phyloP scores from a whole-genome alignment of 345 rosid genomes.

The Citrus maxima region DNA sequence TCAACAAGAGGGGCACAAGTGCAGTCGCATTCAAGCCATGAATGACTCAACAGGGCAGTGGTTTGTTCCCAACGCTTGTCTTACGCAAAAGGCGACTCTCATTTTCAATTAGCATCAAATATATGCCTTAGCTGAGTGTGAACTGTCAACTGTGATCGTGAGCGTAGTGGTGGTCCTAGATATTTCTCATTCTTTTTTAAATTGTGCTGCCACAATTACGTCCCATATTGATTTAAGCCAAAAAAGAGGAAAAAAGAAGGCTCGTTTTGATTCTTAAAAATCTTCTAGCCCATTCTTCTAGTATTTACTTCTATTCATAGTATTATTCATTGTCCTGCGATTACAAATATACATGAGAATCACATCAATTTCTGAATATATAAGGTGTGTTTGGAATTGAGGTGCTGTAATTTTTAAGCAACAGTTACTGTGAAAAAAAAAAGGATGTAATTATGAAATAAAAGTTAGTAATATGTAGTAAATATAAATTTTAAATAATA shows the following conservation, averaged over 20 bases:
- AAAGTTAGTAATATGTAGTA: too few species aligned
- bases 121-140: neutral
- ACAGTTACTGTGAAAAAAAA: too few species aligned
- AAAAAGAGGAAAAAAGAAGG: neutral
- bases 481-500: too few species aligned
- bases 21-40: neutral
- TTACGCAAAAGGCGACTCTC: neutral
- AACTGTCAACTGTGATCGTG: too few species aligned
- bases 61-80: neutral
- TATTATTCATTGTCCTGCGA: neutral
- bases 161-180: neutral
- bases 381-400: too few species aligned
- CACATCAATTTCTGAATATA: neutral
- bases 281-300: neutral
- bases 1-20: neutral
- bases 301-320: neutral
- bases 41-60: neutral
- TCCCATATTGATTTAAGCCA: neutral
- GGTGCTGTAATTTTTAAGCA: fast-evolving
- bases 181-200: neutral
- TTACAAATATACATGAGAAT: neutral
- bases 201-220: neutral
- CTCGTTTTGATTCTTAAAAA: neutral
- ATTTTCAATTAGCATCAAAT: neutral
- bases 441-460: too few species aligned